phyloP scores from a whole-genome alignment of 2,329 filamentous ascomycete species.

The Whalleya microplaca region DNA sequence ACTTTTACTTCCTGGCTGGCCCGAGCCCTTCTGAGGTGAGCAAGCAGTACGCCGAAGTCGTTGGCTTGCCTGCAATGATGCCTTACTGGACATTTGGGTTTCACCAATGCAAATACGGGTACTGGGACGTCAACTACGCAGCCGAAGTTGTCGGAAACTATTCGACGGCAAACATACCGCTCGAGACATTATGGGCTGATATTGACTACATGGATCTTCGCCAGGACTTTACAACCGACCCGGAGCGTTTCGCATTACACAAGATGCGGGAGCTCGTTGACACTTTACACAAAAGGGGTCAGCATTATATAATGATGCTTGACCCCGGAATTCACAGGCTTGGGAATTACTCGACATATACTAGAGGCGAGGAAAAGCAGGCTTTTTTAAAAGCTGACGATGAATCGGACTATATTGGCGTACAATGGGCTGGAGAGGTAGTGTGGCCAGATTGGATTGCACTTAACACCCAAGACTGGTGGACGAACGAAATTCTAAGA shows the following conservation, averaged over 20 bases:
- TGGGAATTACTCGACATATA: slow-evolving; percentile 35
- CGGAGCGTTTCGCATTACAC: slow-evolving; percentile 54
- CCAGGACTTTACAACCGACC: slow-evolving; percentile 58
- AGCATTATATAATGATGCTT: slow-evolving; percentile 69
- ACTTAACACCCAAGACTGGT: slow-evolving; percentile 59
- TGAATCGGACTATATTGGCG: slow-evolving; percentile 50
- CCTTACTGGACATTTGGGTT: slow-evolving; percentile 58
- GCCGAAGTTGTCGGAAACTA: slow-evolving; percentile 62
- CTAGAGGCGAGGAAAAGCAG: slow-evolving; percentile 44
- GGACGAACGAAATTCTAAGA: slow-evolving; percentile 59
- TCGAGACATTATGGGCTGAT: slow-evolving; percentile 64
- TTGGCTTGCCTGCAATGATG: slow-evolving; percentile 55
- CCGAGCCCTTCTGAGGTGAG: slow-evolving; percentile 52
- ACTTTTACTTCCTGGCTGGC: slow-evolving; percentile 59
- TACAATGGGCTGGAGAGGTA: slow-evolving; percentile 68
- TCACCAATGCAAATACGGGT: slow-evolving; percentile 58
- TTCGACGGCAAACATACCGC: slow-evolving; percentile 56
- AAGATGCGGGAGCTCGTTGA: slow-evolving; percentile 61
- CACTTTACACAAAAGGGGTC: slow-evolving; percentile 61
- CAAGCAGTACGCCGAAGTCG: slow-evolving; percentile 52
- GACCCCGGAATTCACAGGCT: slow-evolving; percentile 54
- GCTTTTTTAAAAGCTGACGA: slow-evolving; percentile 45
- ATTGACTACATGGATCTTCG: slow-evolving; percentile 58
- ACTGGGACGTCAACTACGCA: slow-evolving; percentile 57
- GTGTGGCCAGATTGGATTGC: slow-evolving; percentile 70